Evolutionary conservation across 495 filamentous ascomycete species (phyloP).

Genomic region (Aspergillus diversus): DNA sequence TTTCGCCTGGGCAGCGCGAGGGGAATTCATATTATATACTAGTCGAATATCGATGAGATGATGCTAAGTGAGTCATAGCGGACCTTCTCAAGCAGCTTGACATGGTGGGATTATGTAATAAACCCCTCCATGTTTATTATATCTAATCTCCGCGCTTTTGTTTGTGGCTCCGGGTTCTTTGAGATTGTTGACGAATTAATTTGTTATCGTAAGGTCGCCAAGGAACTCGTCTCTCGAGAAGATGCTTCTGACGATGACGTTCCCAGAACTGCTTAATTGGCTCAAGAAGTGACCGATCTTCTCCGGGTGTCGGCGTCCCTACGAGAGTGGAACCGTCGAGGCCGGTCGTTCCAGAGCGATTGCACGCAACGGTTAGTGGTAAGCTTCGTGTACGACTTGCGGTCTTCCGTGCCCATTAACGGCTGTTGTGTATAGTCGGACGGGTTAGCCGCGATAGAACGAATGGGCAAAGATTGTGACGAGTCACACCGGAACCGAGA

Average conservation of each 20-base stretch:
- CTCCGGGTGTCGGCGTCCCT: slow-evolving; percentile 26
- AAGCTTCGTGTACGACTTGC: slow-evolving; percentile 28
- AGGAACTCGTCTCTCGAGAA: too few species aligned
- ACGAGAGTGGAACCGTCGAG: slow-evolving; percentile 29
- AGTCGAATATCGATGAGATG: too few species aligned
- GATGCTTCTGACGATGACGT: too few species aligned
- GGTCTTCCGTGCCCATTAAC: slow-evolving; percentile 31
- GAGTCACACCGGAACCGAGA: slow-evolving; percentile 25
- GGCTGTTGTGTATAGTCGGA: slow-evolving; percentile 27
- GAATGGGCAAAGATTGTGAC: slow-evolving; percentile 23
- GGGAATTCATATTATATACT: too few species aligned
- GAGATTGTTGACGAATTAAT: too few species aligned
- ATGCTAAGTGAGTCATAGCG: neutral
- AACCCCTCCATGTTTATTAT: neutral
- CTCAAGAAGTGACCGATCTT: slow-evolving; percentile 34
- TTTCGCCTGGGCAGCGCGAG: too few species aligned
- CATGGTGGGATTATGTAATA: neutral
- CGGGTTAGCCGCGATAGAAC: slow-evolving; percentile 19
- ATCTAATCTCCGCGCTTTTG: too few species aligned
- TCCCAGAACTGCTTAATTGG: neutral
- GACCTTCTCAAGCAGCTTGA: too few species aligned
- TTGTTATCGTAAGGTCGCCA: too few species aligned
- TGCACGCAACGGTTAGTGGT: slow-evolving; percentile 28
- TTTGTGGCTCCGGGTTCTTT: too few species aligned
- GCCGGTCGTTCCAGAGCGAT: slow-evolving; percentile 25